Percentiles rank a stretch among this genome's conserved stretches.
These are phyloP conservation scores for Angophora floribunda DNA, from an alignment of 345 rosid species.

Conservation along the genomic window DNA sequence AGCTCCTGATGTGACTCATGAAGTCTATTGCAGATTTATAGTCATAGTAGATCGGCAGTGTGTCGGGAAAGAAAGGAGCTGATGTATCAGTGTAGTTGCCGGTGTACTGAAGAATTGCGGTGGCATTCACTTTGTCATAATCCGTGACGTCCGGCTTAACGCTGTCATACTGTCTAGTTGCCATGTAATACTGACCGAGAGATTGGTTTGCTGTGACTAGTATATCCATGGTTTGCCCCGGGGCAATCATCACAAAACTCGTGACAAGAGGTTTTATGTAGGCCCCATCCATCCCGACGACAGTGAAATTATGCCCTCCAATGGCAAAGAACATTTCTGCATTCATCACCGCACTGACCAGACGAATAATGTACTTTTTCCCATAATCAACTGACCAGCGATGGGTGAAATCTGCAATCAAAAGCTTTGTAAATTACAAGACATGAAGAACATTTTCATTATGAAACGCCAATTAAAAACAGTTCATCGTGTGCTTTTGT, in stretches of 20 bases:
- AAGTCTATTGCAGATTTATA: not conserved
- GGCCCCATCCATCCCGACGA: constrained; percentile 5
- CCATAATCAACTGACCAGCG: not conserved
- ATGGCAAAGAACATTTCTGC: constrained; percentile 8
- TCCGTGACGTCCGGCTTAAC: not conserved
- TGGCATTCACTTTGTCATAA: not conserved
- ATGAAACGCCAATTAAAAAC: not conserved
- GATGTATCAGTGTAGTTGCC: not conserved
- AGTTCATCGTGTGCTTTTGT: not conserved
- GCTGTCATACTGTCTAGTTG: not conserved
- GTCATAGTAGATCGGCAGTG: not conserved
- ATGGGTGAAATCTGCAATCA: not conserved
- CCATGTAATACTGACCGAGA: constrained; percentile 3
- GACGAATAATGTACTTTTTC: constrained; percentile 3
- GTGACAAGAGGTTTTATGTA: constrained; percentile 9
- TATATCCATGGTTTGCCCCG: constrained; percentile 10
- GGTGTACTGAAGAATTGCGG: constrained; percentile 7
- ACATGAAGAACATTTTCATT: not conserved
- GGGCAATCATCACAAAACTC: constrained; percentile 1
- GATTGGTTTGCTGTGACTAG: constrained; percentile 6
- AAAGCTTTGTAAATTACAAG: not conserved
- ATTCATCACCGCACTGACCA: constrained; percentile 5
- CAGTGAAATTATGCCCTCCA: constrained; percentile 4
- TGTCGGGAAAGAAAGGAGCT: not conserved
- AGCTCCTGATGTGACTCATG: constrained; percentile 2